phyloP scores from a whole-genome alignment of 2,329 filamentous ascomycete species.

The Fusarium torulosum region DNA sequence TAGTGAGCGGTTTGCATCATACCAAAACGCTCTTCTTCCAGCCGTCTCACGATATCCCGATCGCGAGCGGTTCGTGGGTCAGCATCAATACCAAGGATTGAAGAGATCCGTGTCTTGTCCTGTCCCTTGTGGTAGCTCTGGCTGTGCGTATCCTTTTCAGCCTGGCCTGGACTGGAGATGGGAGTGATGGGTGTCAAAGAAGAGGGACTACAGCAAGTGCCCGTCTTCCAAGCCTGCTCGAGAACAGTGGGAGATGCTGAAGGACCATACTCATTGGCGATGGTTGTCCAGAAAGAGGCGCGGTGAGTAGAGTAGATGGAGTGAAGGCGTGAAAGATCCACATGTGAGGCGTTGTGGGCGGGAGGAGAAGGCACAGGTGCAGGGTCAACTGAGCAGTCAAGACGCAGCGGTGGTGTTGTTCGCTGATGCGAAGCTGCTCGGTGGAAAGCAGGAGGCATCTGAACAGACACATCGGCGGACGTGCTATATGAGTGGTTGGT shows the following conservation, averaged over 20 bases:
- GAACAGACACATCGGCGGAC: conserved; percentile 60
- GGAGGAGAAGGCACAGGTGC: conserved; percentile 52
- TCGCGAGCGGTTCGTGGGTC: conserved; percentile 69
- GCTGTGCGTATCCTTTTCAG: conserved; percentile 57
- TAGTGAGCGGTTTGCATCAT: conserved; percentile 50
- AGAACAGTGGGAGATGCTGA: conserved; percentile 72
- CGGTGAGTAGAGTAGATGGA: conserved; percentile 78
- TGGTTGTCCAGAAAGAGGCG: conserved; percentile 77
- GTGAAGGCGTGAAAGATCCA: conserved; percentile 75
- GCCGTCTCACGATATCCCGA: conserved; percentile 67
- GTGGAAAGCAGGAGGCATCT: conserved; percentile 57
- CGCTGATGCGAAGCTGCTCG: conserved; percentile 50
- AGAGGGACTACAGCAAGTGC: conserved; percentile 56
- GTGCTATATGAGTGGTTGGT: conserved; percentile 58
- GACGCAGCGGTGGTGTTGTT: conserved; percentile 64
- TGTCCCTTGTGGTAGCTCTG: conserved; percentile 53
- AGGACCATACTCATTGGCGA: conserved; percentile 78
- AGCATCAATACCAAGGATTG: conserved; percentile 71
- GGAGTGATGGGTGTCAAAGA: conserved; percentile 65
- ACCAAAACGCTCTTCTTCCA: conserved; percentile 64
- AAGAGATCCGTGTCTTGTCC: conserved; percentile 72
- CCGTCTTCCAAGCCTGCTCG: conserved; percentile 77
- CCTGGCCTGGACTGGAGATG: conserved; percentile 63
- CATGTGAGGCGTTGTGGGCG: conserved; percentile 57
- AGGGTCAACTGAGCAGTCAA: conserved; percentile 68